Percentiles rank a stretch among this genome's conserved stretches.
Evolutionary conservation across 352 stramenopile genomes (phyloP).

Genomic region (Pythium phragmitis): DNA sequence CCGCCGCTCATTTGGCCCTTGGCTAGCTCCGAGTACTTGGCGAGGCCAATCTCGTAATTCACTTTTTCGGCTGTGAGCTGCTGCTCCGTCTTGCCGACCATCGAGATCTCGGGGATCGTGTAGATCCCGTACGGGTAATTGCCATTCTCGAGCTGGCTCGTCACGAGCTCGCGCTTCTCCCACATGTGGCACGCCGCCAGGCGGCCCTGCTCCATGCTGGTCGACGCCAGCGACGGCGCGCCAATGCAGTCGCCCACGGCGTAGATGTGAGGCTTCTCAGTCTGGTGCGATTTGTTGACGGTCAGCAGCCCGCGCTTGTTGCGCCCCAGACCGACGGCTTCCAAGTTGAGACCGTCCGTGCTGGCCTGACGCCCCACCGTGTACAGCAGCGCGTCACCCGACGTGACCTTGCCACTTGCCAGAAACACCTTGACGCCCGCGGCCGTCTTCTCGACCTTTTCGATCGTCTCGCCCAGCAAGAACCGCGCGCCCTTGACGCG

Average conservation of each 20-base stretch:
- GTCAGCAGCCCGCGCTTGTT: slow-evolving; percentile 85
- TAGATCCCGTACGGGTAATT: slow-evolving; percentile 88
- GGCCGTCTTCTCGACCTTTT: slow-evolving; percentile 59
- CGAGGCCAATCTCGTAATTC: slow-evolving; percentile 75
- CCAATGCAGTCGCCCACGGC: slow-evolving; percentile 89
- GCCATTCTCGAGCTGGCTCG: slow-evolving; percentile 30
- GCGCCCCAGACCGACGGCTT: slow-evolving; percentile 64
- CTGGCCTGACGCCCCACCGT: slow-evolving; percentile 83
- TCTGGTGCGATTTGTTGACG: slow-evolving; percentile 30
- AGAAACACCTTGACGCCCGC: slow-evolving; percentile 77
- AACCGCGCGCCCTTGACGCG: slow-evolving; percentile 85
- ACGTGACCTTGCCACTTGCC: slow-evolving; percentile 81
- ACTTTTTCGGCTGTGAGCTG: slow-evolving; percentile 75
- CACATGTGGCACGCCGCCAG: slow-evolving; percentile 88
- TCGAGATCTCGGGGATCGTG: slow-evolving; percentile 87
- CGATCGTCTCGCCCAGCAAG: slow-evolving; percentile 77
- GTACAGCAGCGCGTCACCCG: slow-evolving; percentile 83
- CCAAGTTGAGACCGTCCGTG: slow-evolving; percentile 81
- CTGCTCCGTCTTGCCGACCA: slow-evolving; percentile 89
- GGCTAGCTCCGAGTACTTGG: slow-evolving; percentile 80
- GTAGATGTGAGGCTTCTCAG: slow-evolving; percentile 49
- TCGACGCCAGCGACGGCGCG: slow-evolving; percentile 86
- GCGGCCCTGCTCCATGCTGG: slow-evolving; percentile 90
- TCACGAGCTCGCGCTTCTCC: slow-evolving; percentile 4
- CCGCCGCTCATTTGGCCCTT: slow-evolving; percentile 86